Evolutionary conservation across 2,329 filamentous ascomycete genomes (phyloP).

Genomic region (Cladophialophora immunda): DNA sequence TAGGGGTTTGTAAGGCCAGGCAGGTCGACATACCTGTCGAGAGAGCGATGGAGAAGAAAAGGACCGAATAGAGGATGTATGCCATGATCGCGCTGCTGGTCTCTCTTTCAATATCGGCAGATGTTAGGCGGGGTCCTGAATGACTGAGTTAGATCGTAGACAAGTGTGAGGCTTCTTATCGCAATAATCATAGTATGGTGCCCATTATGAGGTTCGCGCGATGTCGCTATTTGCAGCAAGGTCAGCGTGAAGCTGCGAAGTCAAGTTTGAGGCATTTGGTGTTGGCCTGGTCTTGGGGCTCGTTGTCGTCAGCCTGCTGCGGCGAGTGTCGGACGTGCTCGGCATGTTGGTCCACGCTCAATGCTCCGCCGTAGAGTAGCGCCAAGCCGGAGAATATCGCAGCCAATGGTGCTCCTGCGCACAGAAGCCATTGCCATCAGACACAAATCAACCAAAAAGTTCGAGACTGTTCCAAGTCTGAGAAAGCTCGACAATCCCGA

Average conservation of each 20-base stretch:
- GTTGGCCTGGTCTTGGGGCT: conserved; percentile 1
- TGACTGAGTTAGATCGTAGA: neutral
- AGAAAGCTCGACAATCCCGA: conserved; percentile 7
- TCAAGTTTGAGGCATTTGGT: conserved; percentile 6
- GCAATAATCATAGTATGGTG: neutral
- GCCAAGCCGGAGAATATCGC: conserved; percentile 10
- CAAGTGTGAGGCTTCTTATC: neutral
- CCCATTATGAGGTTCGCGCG: conserved; percentile 15
- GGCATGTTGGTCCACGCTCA: neutral
- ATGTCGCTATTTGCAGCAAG: conserved; percentile 4
- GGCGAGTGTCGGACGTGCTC: conserved; percentile 17
- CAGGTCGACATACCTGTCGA: conserved; percentile 67
- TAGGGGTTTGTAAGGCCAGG: conserved; percentile 7
- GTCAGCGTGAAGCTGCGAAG: conserved; percentile 5
- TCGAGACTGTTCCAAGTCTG: conserved; percentile 11
- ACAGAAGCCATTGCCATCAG: conserved; percentile 23
- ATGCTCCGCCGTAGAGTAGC: neutral
- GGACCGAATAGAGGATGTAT: conserved; percentile 29
- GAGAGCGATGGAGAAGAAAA: conserved; percentile 69
- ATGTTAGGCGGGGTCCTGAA: neutral
- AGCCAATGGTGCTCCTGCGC: conserved; percentile 19
- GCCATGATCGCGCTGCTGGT: conserved; percentile 26
- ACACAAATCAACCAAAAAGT: conserved; percentile 27
- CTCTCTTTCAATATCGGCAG: neutral
- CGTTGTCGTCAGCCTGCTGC: conserved; percentile 28